Base-by-base conservation (phyloP, 768 basidiomycete species). In the Boletus rubescentipes region DNA sequence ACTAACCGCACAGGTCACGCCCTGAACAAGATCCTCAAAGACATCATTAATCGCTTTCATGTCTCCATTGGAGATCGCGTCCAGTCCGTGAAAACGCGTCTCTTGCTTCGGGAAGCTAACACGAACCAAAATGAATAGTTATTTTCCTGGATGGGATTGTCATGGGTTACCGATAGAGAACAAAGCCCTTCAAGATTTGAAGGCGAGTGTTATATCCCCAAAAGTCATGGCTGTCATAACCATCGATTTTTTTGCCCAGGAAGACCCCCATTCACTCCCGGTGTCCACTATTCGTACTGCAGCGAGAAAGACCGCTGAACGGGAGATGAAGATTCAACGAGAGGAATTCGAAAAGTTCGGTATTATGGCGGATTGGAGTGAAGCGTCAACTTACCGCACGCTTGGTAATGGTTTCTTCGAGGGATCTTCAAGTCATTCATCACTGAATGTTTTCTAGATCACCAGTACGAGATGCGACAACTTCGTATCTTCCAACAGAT, bases 131-230 rank as follows among this genome's bases (percentile, higher is more conserved):
- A 36, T 38, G 34, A 12, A n/a, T 53, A 98, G 96, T 64, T 98
- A 95, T 72, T 71, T 90, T 14, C 95, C 96, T 34, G 96, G 96
- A 10, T 99, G 93, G 93, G 96, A 99, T 65, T 98, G 96, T 63
- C 96, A 99, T 68, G 96, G 96, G 7, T 82, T 98, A 12, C 96
- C 96, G 0, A 98, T 98, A 56, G 96, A 98, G 69, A 92, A 93
- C 60, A 98, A 97, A 64, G 91, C 94, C 0, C 73, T 99, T 34
- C 77, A 87, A 55, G 81, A 87, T 21, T 76, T 96, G 26, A 79
- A 82, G 51, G 91, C 91, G 65, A 50, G 81, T 30, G 9, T 52
- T 37, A 9, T 2, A 26, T 39, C 14, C 7, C 20, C 39, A 21
- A 20, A 20, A 11, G 16, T 15, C 11, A 44, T 16, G 12, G 20